These are phyloP conservation scores for Metschnikowia rubicola DNA, from an alignment of 805 yeast genomes.

Conservation along the genomic window DNA sequence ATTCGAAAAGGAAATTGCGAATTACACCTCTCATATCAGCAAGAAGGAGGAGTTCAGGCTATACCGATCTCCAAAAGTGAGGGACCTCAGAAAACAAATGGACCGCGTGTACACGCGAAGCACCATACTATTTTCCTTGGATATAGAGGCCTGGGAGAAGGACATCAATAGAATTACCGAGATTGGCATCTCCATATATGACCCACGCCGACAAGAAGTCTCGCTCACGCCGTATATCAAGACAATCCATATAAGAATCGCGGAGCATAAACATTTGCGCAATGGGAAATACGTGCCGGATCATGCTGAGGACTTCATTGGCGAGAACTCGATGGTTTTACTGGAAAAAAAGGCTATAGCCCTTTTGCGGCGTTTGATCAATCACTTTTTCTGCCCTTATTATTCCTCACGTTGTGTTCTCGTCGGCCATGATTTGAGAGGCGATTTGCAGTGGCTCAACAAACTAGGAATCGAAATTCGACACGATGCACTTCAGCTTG, in stretches of 20 bases:
- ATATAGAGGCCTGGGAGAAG: conserved; percentile 26
- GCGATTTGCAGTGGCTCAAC: conserved; percentile 16
- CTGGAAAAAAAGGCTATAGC: conserved; percentile 1
- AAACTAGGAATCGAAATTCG: conserved; percentile 8
- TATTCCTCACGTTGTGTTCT: conserved; percentile 16
- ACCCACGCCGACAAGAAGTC: conserved; percentile 17
- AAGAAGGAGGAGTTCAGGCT: too few relatives aligned
- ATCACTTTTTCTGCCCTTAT: conserved; percentile 13
- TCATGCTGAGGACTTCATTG: conserved; percentile 17
- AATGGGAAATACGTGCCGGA: conserved; percentile 25
- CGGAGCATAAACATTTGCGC: conserved; percentile 13
- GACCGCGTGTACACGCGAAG: conserved; percentile 18
- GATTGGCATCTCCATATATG: conserved; percentile 25
- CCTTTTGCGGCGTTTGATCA: conserved; percentile 12
- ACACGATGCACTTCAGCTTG: conserved; percentile 10
- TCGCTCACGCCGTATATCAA: conserved; percentile 17
- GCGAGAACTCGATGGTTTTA: conserved; percentile 16
- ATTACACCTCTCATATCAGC: too few relatives aligned
- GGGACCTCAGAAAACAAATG: conserved; percentile 9
- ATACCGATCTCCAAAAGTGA: neutral
- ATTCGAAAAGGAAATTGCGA: too few relatives aligned
- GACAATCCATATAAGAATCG: conserved; percentile 18
- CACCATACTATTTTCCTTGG: conserved; percentile 21
- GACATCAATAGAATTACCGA: conserved; percentile 19
- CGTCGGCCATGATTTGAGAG: conserved; percentile 18